Evolutionary conservation across 306 rosid species (phyloP), one percentile per base, ranked within the genome.

Genomic region (Clitoria ternatea): DNA sequence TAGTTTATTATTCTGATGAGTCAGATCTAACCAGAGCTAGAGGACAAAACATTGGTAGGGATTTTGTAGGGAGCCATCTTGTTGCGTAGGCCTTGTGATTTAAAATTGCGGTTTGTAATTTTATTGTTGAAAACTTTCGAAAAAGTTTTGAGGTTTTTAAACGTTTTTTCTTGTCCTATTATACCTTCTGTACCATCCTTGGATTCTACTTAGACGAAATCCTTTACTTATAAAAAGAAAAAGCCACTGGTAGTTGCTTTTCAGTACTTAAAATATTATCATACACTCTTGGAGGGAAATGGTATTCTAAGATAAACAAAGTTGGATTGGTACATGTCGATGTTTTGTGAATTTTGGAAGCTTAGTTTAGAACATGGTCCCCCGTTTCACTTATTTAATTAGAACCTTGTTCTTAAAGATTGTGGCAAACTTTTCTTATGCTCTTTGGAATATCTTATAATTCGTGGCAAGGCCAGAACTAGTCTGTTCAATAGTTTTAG

Each of bases 11-110:
- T 79, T 73, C 77, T 69, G 50, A 44, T 72, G 57, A 36, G 74
- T 82, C 81, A 74, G 92, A 84, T 92, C 91, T 77, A 85, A 73
- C 79, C 77, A 50, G 77, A 68, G 74, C 89, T 77, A 84, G 73
- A 71, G 72, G 96, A 88, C 96, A 90, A 85, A 80, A 61, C 11
- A 56, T 73, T 73, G 77, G 87, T 69, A 72, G 81, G 85, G 70
- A 62, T 74, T 77, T 82, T 47, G 65, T 62, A 72, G 76, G 59
- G 42, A 56, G 67, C 47, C 60, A 54, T 67, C 69, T 62, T 23
- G 27, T 66, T 39, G 14, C 49, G 18, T 56, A 59, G 61, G 53
- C 29, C 69, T 65, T 36, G 22, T 47, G 81, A 69, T 79, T 82
- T 66, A 44, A 78, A 76, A 61, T 36, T 42, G 75, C 30, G 72